phyloP scores from a whole-genome alignment of 2,329 filamentous ascomycete genomes.

The Colletotrichum australisinense region DNA sequence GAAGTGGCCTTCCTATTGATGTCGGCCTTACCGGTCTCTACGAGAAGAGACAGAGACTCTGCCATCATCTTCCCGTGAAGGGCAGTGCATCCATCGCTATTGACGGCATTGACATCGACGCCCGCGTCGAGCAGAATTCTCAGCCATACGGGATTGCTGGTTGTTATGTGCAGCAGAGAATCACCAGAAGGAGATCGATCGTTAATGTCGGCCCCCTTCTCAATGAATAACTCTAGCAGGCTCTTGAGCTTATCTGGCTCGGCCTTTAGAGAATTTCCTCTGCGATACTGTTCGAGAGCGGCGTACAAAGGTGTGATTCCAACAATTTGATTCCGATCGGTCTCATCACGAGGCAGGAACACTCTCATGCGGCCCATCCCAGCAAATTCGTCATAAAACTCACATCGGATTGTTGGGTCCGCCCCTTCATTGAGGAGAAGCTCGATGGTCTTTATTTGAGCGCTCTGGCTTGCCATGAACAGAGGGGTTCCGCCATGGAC shows the following conservation, averaged over 20 bases:
- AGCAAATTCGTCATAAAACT: neutral
- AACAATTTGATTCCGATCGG: neutral
- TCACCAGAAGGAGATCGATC: constrained; percentile 31
- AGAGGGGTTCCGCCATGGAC: constrained; percentile 36
- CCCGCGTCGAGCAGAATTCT: constrained; percentile 39
- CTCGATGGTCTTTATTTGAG: neutral
- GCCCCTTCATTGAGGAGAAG: constrained; percentile 40
- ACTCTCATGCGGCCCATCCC: neutral
- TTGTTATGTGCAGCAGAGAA: constrained; percentile 37
- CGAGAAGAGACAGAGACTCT: constrained; percentile 38
- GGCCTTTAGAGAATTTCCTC: neutral
- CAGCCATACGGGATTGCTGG: constrained; percentile 10
- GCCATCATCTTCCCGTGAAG: constrained; percentile 25
- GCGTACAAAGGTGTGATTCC: neutral
- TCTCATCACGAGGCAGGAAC: neutral
- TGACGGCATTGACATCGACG: constrained; percentile 38
- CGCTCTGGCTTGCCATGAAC: neutral
- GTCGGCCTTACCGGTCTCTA: constrained; percentile 39
- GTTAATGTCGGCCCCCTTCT: constrained; percentile 40
- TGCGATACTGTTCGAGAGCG: neutral
- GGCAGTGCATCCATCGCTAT: constrained; percentile 26
- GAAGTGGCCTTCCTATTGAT: constrained; percentile 37
- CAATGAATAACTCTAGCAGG: constrained; percentile 36
- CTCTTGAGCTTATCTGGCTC: neutral
- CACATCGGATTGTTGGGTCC: constrained; percentile 26